A percentile compares a stretch with the other conserved stretches of the same genome.
Evolutionary conservation across 306 rosid species (phyloP).

Genomic region (Sophora flavescens): DNA sequence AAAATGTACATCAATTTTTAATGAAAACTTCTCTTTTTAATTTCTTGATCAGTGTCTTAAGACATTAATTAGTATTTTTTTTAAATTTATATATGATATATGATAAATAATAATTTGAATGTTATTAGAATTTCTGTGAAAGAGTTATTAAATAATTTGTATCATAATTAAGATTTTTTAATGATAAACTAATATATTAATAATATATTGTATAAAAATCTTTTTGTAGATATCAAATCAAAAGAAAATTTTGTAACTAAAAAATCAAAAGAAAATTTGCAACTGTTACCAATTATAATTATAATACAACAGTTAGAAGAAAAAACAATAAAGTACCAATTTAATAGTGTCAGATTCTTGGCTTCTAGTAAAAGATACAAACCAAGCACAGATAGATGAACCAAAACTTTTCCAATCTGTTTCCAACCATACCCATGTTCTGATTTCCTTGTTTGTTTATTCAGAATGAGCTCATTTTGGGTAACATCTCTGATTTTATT

Average conservation of each 20-base stretch:
- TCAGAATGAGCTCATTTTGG: constrained; percentile 48
- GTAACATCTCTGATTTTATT: constrained; percentile 49
- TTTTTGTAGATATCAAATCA: neutral
- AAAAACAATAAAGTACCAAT: constrained; percentile 43
- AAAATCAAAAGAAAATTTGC: neutral
- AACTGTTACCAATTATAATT: constrained; percentile 16
- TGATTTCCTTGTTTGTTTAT: constrained; percentile 47
- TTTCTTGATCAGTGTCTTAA: no score
- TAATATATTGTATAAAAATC: neutral
- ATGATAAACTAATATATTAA: neutral
- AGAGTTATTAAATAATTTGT: neutral
- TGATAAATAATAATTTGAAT: no score
- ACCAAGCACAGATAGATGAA: constrained; percentile 50
- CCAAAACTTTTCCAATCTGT: constrained; percentile 66
- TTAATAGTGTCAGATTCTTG: constrained; percentile 60
- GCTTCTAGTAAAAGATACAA: constrained; percentile 49
- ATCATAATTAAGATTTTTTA: neutral
- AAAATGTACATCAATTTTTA: no score
- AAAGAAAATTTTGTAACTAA: no score
- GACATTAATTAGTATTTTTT: no score
- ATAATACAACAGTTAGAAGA: constrained; percentile 39
- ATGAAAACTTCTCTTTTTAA: no score
- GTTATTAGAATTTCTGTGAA: no score
- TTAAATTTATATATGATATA: no score
- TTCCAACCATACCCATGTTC: constrained; percentile 70